Evolutionary conservation across 1,284 basidiomycete genomes (phyloP).

Genomic region (Thelephora terrestris): DNA sequence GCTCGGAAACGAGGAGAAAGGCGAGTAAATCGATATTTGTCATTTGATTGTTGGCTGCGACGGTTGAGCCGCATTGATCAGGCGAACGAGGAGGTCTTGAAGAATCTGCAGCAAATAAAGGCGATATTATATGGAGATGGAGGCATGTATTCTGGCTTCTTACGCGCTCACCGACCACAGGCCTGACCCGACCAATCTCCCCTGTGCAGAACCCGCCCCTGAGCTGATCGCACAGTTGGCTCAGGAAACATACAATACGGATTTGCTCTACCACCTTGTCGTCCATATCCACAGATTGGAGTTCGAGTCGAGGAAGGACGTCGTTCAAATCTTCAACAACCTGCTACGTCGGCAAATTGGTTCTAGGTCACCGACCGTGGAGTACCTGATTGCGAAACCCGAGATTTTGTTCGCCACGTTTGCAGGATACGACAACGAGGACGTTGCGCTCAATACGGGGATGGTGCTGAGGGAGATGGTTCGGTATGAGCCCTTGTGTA

Average conservation of each 20-base stretch:
- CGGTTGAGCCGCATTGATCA: constrained; percentile 22
- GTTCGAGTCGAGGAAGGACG: constrained; percentile 95
- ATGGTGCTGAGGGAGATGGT: constrained; percentile 99
- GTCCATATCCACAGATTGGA: constrained; percentile 81
- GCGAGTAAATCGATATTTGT: constrained; percentile 30
- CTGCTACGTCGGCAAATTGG: constrained; percentile 95
- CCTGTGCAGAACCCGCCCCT: constrained; percentile 59
- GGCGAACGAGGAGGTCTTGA: constrained; percentile 84
- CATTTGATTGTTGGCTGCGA: neutral
- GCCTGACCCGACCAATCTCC: constrained; percentile 1
- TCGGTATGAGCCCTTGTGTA: constrained; percentile 84
- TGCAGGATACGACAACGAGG: constrained; percentile 88
- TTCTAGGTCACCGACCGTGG: constrained; percentile 87
- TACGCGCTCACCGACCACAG: constrained; percentile 5
- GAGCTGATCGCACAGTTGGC: constrained; percentile 88
- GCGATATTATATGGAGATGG: constrained; percentile 80
- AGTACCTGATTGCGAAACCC: constrained; percentile 79
- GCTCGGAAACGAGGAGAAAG: constrained; percentile 70
- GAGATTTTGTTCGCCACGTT: constrained; percentile 87
- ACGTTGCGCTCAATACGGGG: constrained; percentile 94
- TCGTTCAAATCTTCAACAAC: constrained; percentile 94
- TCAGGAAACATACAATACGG: constrained; percentile 90
- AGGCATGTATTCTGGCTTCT: constrained; percentile 34
- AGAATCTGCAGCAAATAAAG: constrained; percentile 85
- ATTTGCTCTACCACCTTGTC: constrained; percentile 79